Evolutionary conservation across 805 yeast genomes (phyloP), one percentile per base, ranked within the genome.

Genomic region (Candida schatavii): DNA sequence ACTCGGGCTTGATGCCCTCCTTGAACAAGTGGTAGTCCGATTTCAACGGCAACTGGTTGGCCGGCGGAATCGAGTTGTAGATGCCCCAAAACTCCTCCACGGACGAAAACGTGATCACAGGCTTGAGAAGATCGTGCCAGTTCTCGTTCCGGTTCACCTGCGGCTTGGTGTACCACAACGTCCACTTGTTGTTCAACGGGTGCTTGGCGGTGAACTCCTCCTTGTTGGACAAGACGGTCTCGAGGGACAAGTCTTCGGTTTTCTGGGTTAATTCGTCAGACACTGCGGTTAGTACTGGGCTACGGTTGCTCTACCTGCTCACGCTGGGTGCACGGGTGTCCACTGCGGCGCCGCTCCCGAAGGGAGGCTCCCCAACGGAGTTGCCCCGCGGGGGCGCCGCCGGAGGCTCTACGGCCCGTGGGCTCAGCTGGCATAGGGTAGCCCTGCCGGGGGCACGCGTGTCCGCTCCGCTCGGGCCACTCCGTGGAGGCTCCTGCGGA

Each of bases 11-110:
- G 57, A 93, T 81, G 44, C 89, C 96, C 62, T 85, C 86, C 71
- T 91, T 85, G 76, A 93, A 93, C 59, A 91, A 80, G 64, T 93
- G 96, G 71, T 91, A 91, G 69, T 93, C 98, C 10, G 97, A 86
- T 67, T 83, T 87, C 57, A 84, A 61, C 54, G 98, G 98, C 61
- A 93, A 77, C 61, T 89, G 96, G 48, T 81, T 80, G 39, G 96
- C 96, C 55, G 81, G 81, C 52, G 98, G 98, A 55, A 93, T 83
- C 33, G 95, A 85, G 68, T 93, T 90, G 75, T 81, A 86, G 51
- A 91, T 85, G 20, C 98, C 99, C 99, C 99, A 93, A 73, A 93
- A 93, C 66, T 91, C 97, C 73, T 93, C 99, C 40, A 93, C 98
- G n/a, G 96, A 81, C 42, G 82, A 78, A 56, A 93, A 88, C 19